phyloP scores from a whole-genome alignment of 2,329 filamentous ascomycete species.

The Neodidymelliopsis sp. region DNA sequence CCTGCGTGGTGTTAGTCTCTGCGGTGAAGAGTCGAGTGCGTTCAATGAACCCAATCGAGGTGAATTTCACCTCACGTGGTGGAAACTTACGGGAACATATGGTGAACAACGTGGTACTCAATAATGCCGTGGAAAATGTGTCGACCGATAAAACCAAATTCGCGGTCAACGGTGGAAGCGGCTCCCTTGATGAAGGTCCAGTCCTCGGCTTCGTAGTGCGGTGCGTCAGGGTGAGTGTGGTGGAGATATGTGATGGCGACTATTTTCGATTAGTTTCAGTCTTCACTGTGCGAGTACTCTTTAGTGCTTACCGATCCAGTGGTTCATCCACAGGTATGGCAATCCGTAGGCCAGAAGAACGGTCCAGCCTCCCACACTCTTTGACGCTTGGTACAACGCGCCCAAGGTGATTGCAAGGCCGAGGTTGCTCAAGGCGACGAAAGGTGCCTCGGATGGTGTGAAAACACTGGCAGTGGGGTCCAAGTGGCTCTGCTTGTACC shows the following conservation, averaged over 20 bases:
- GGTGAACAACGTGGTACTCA: slow-evolving; percentile 69
- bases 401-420: slow-evolving; percentile 34
- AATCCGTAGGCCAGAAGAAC: slow-evolving; percentile 67
- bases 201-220: slow-evolving; percentile 64
- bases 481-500: slow-evolving; percentile 32
- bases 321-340: slow-evolving; percentile 74
- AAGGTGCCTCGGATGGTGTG: slow-evolving; percentile 26
- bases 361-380: slow-evolving; percentile 64
- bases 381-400: slow-evolving; percentile 61
- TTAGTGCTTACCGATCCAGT: slow-evolving; percentile 62
- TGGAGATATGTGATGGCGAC: slow-evolving; percentile 79
- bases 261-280: slow-evolving; percentile 7
- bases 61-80: neutral
- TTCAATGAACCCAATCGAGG: neutral
- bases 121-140: slow-evolving; percentile 73
- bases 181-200: slow-evolving; percentile 71
- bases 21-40: neutral
- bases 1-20: slow-evolving; percentile 20
- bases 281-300: neutral
- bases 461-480: slow-evolving; percentile 29
- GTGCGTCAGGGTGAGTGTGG: slow-evolving; percentile 68
- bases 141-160: slow-evolving; percentile 70
- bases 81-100: slow-evolving; percentile 60
- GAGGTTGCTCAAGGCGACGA: slow-evolving; percentile 28
- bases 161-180: slow-evolving; percentile 68